phyloP scores from a whole-genome alignment of 768 basidiomycete species.

The Macrolepiota albuminosa region DNA sequence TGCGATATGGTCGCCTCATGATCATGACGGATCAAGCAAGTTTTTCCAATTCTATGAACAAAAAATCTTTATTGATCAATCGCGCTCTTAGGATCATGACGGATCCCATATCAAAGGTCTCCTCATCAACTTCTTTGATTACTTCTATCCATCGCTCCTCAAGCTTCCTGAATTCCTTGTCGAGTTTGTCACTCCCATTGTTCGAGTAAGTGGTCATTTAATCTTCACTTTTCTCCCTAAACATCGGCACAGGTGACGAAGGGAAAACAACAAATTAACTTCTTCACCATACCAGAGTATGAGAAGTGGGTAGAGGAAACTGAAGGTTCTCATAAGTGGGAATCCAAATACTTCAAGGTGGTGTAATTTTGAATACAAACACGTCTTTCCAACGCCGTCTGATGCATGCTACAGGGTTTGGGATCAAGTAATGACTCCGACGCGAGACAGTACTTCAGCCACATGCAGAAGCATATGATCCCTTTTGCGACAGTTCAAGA shows the following conservation, averaged over 20 bases:
- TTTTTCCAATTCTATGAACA: background rate
- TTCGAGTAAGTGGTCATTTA: slow-evolving; percentile 55
- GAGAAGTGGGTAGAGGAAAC: slow-evolving; percentile 87
- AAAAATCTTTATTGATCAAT: background rate
- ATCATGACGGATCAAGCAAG: slow-evolving; percentile 99
- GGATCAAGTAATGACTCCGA: slow-evolving; percentile 90
- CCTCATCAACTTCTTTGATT: slow-evolving; percentile 95
- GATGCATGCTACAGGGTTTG: slow-evolving; percentile 64
- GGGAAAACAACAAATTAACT: slow-evolving; percentile 73
- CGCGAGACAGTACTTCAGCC: slow-evolving; percentile 87
- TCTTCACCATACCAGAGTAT: slow-evolving; percentile 97
- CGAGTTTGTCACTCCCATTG: slow-evolving; percentile 98
- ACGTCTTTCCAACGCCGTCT: background rate
- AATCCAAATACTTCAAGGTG: slow-evolving; percentile 96
- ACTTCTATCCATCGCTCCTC: slow-evolving; percentile 93
- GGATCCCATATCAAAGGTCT: slow-evolving; percentile 99
- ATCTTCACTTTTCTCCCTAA: background rate
- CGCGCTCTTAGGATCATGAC: slow-evolving; percentile 79
- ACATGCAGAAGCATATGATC: slow-evolving; percentile 93
- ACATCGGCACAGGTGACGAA: slow-evolving; percentile 55
- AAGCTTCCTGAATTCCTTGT: slow-evolving; percentile 90
- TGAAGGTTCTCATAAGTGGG: slow-evolving; percentile 76
- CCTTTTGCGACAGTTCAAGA: slow-evolving; percentile 79
- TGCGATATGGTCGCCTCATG: slow-evolving; percentile 95
- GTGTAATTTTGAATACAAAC: slow-evolving; percentile 13